Evolutionary conservation across 108 stramenopile species (phyloP), one percentile per base, ranked within the genome.

Genomic region (Conticribra weissflogii): DNA sequence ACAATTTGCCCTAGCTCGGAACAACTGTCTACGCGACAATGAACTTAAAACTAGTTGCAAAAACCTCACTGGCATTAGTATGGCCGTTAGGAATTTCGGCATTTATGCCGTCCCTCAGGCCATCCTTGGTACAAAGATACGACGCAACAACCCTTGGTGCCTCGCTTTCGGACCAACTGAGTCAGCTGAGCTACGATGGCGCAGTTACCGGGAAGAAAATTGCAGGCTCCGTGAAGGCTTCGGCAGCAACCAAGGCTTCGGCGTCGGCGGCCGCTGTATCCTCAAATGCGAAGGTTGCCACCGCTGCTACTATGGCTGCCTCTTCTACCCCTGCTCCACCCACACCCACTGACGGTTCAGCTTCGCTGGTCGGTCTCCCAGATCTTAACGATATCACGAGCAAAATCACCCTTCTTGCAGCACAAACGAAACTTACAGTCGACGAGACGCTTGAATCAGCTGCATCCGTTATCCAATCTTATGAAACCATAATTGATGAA

Each of bases 121-220:
- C 54, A 56, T 28, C 22, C 14, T 41, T 12, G 12, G n/a, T 7
- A n/a, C 51, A 22, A 52, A 7, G 51, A 5, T 12, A 41, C 12
- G 36, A 9, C 36, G 12, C 36, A 41, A 41, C 58, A 24, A 0
- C 34, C 15, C 17, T 18, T 12, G 9, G 19, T 36, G 3, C 60
- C 17, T 57, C 58, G 16, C 3, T 71, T 23, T 28, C 60, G 8
- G 70, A 71, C 27, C 70, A 71, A 46, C 48, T 71, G 1, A 61
- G 59, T 46, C 59, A 60, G 46, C 41, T 71, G 36, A 71, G 52
- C 52, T 71, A 71, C 36, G 70, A 71, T 29, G 15, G 14, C 22
- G 50, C 59, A 12, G 58, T 71, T 28, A 44, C 50, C 34, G 60
- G 59, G 1, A 69, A 69, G 44, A n/a, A n/a, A n/a, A n/a, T n/a